Evolutionary conservation across 2,329 filamentous ascomycete genomes (phyloP).

Genomic region (Fusarium xyrophilum): DNA sequence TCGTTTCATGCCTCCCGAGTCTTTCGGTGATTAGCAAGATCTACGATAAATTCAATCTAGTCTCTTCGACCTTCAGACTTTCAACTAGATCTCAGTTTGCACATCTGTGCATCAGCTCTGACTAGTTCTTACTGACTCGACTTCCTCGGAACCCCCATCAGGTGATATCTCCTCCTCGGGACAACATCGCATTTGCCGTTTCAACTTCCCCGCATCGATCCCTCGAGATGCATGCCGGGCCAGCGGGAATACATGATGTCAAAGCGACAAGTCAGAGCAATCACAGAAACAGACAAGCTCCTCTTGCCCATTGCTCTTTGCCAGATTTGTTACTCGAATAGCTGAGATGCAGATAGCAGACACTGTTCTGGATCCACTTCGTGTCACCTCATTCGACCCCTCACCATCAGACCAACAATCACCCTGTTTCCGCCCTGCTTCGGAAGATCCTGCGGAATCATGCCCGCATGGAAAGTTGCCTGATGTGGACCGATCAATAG

Average conservation of each 20-base stretch:
- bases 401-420: neutral
- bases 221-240: constrained; percentile 3
- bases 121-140: neutral
- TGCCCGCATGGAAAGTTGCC: neutral
- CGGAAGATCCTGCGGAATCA: neutral
- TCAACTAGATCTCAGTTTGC: rapidly evolving
- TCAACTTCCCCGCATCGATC: constrained; percentile 4
- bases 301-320: neutral
- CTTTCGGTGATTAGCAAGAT: neutral
- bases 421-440: neutral
- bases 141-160: neutral
- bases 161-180: neutral
- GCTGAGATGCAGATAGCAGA: neutral
- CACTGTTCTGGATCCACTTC: neutral
- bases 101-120: neutral
- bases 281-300: neutral
- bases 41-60: neutral
- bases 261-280: neutral
- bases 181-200: neutral
- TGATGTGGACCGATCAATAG: neutral
- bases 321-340: neutral
- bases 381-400: neutral
- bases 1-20: neutral
- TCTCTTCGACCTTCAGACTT: rapidly evolving
- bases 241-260: constrained; percentile 2